These are phyloP conservation scores for Usnea hakonensis DNA, from an alignment of 495 filamentous ascomycete species.

Conservation along the genomic window DNA sequence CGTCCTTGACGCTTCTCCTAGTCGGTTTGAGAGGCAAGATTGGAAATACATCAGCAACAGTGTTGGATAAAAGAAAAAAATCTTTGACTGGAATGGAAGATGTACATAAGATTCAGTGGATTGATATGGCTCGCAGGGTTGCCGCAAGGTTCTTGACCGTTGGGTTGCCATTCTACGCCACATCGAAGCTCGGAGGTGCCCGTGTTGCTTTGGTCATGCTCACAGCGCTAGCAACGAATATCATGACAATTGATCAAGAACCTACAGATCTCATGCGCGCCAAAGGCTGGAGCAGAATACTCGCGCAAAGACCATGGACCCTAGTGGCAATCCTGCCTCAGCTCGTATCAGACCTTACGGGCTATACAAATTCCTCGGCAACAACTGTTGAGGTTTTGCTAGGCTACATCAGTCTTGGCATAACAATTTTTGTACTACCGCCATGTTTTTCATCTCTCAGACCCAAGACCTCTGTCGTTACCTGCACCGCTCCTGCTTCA, in stretches of 20 bases:
- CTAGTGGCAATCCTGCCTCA: slow-evolving; percentile 16
- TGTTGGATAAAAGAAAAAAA: slow-evolving; percentile 31
- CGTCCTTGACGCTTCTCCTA: slow-evolving; percentile 35
- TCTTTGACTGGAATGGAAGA: slow-evolving; percentile 4
- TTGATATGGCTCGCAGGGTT: slow-evolving; percentile 9
- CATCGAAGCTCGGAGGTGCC: slow-evolving; percentile 48
- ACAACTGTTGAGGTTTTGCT: slow-evolving; percentile 20
- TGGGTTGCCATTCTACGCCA: slow-evolving; percentile 49
- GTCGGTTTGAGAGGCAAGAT: slow-evolving; percentile 35
- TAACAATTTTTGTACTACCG: slow-evolving; percentile 38
- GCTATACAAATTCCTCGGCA: slow-evolving; percentile 3
- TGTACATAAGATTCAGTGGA: slow-evolving; percentile 6
- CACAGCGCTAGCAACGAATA: slow-evolving; percentile 35
- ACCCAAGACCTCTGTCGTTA: slow-evolving; percentile 5
- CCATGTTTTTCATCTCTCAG: slow-evolving; percentile 34
- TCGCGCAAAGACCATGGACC: slow-evolving; percentile 29
- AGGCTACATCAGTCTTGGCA: slow-evolving; percentile 41
- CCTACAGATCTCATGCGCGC: slow-evolving; percentile 12
- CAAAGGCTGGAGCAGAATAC: slow-evolving; percentile 25
- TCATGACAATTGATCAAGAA: slow-evolving; percentile 25
- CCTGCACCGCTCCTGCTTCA: slow-evolving; percentile 8
- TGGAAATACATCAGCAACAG: slow-evolving; percentile 13
- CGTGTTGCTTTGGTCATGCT: slow-evolving; percentile 45
- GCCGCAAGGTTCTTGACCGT: slow-evolving; percentile 29
- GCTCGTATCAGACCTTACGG: slow-evolving; percentile 16